Evolutionary conservation across 1,139 yeast genomes (phyloP), one percentile per base, ranked within the genome.

Genomic region (Candida pseudoviswanathii): DNA sequence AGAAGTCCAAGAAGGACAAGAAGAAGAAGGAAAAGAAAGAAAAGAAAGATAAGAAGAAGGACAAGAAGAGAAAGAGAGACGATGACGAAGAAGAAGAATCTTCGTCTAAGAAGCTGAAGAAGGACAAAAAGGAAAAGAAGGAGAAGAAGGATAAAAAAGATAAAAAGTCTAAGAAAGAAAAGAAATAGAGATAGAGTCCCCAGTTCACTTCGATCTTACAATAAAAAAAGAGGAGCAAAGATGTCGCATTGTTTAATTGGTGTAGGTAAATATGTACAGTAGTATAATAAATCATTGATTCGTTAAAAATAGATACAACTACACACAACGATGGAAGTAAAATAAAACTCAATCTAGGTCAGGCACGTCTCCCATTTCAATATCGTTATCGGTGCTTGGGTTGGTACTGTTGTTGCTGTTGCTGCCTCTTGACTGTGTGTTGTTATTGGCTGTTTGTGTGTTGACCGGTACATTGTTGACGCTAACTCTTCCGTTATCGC

Each of bases 1-100:
- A 68, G 54, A 54, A 60, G 53, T 47, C 52, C 22, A 57, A 67
- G 56, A 57, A 66, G 58, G 65, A 68, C 46, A 57, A 58, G 46
- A 55, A 58, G 51, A 55, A 59, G 51, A 56, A 58, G 51, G 51
- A 73, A 58, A 64, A 68, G 51, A 68, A 75, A 51, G 52, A 73
- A 58, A 64, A 68, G 51, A 68, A 75, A 68, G 67, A 77, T 57
- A 69, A 74, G 44, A 70, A 76, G 71, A 65, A 75, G 62, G 69
- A 77, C 51, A 71, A 80, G 70, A 71, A 78, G 61, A 71, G 75
- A 29, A 73, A 78, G 71, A 71, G 68, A 69, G 73, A 58, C 61
- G 65, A 43, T 8, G 44, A 41, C 24, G 60, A 62, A 48, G 64
- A 65, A 63, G 64, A 66, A 49, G 62, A 60, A 45, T 62, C 65